Conservation (phyloP, 805 yeast genomes). For the Pichia nakasei region DNA sequence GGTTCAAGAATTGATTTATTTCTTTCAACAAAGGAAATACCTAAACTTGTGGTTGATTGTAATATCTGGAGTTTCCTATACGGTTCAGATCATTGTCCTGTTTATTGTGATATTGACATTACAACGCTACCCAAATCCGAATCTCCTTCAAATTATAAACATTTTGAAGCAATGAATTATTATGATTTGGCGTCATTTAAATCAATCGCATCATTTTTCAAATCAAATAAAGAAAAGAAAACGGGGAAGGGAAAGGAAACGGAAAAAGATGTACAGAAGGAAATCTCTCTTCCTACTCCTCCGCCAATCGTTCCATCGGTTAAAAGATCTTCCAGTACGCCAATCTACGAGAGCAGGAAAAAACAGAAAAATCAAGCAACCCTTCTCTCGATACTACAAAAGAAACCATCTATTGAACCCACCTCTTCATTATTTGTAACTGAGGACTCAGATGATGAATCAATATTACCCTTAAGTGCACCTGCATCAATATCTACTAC, state of each 20-base stretch:
- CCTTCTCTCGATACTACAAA: constrained; percentile 1
- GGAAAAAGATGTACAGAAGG: no score
- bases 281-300: no score
- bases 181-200: constrained; percentile 31
- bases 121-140: neutral
- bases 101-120: constrained; percentile 54
- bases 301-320: neutral
- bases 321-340: constrained; percentile 4
- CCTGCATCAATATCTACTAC: no score
- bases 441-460: neutral
- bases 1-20: constrained; percentile 87
- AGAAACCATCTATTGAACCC: neutral
- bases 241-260: no score
- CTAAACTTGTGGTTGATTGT: constrained; percentile 29
- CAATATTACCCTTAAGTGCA: no score
- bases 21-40: constrained; percentile 36
- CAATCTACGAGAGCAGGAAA: constrained; percentile 15
- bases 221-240: no score
- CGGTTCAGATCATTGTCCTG: constrained; percentile 96
- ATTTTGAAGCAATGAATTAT: constrained; percentile 45
- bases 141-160: constrained; percentile 16
- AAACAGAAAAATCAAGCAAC: constrained; percentile 11
- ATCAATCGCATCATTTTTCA: constrained; percentile 26
- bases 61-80: constrained; percentile 55
- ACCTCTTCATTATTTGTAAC: neutral